Evolutionary conservation across 768 basidiomycete species (phyloP), one percentile per base, ranked within the genome.

Genomic region (Paxillus ammoniavirescens): DNA sequence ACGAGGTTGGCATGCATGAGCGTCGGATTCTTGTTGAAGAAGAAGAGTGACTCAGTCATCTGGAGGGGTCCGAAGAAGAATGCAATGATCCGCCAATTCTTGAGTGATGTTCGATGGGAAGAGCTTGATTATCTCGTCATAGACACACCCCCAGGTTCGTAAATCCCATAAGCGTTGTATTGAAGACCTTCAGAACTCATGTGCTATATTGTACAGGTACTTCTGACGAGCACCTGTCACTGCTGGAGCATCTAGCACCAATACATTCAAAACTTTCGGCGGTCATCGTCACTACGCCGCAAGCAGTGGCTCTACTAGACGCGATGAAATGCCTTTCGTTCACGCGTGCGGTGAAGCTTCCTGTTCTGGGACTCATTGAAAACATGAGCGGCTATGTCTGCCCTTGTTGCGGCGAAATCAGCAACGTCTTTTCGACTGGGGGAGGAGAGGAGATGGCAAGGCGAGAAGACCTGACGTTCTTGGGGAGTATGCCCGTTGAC

Each of bases 51-150:
- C 66, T 92, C 91, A 15, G 93, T 99, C 43, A 92, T 99, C 2
- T 99, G 97, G 97, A 76, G 97, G 64, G 97, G 97, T 0, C 97
- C 97, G 45, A 98, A 97, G 78, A 98, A 97, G 79, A 95, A 95
- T 61, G 95, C 89, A 53, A 97, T 97, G 94, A 96, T 98, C 62
- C 77, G 93, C 64, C 95, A 98, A 74, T 97, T 98, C 68, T 70
- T 97, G 67, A 84, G 85, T 61, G 92, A 98, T 61, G 94, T 97
- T n/a, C 75, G 91, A 58, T 98, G 94, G 94, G 94, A 92, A 43
- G 86, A 91, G 40, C 76, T 96, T 53, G 94, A 98, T 68, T 96
- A 90, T 74, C 78, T 98, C 50, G 80, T 98, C 50, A 86, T 97
- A 44, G 95, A 97, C 68, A 99, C 97, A 3, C 97, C 96, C 4